Percentiles rank a stretch among this genome's conserved stretches.
Conservation (phyloP, 129 eudicot species). For the Tagetes erecta region DNA sequence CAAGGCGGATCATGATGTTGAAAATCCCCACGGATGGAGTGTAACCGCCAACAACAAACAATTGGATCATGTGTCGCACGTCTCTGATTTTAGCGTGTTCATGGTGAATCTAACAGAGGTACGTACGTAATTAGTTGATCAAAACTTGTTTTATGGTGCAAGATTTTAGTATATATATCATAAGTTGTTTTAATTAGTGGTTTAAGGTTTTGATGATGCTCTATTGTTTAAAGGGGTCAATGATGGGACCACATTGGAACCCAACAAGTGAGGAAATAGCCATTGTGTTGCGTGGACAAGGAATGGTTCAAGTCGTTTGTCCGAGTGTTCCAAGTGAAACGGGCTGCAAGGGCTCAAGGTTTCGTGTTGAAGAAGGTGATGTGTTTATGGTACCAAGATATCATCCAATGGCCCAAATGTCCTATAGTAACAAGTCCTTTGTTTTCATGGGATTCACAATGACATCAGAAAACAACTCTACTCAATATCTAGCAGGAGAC, state of each 20-base stretch:
- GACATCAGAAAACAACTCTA: slow-evolving; percentile 36
- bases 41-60: too few relatives aligned
- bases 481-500: slow-evolving; percentile 65
- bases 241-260: slow-evolving; percentile 94
- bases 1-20: too few relatives aligned
- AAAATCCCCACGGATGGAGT: too few relatives aligned
- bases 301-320: slow-evolving; percentile 68
- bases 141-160: too few relatives aligned
- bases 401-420: slow-evolving; percentile 68
- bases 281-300: slow-evolving; percentile 54
- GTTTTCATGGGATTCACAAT: slow-evolving; percentile 75
- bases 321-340: slow-evolving; percentile 32
- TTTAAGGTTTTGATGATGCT: neutral
- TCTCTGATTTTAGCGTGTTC: too few relatives aligned
- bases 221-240: slow-evolving; percentile 51
- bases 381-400: slow-evolving; percentile 71
- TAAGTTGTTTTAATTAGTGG: neutral
- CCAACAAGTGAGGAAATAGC: slow-evolving; percentile 57
- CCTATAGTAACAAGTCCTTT: slow-evolving; percentile 59
- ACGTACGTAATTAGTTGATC: too few relatives aligned
- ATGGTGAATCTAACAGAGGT: too few relatives aligned
- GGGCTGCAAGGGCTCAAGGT: slow-evolving; percentile 45
- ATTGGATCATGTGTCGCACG: too few relatives aligned
- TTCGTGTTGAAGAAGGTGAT: slow-evolving; percentile 70
- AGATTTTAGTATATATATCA: neutral